A percentile compares a stretch with the other conserved stretches of the same genome.
These are phyloP conservation scores for Danielozyma ontarioensis DNA, from an alignment of 805 yeast genomes.

Conservation along the genomic window DNA sequence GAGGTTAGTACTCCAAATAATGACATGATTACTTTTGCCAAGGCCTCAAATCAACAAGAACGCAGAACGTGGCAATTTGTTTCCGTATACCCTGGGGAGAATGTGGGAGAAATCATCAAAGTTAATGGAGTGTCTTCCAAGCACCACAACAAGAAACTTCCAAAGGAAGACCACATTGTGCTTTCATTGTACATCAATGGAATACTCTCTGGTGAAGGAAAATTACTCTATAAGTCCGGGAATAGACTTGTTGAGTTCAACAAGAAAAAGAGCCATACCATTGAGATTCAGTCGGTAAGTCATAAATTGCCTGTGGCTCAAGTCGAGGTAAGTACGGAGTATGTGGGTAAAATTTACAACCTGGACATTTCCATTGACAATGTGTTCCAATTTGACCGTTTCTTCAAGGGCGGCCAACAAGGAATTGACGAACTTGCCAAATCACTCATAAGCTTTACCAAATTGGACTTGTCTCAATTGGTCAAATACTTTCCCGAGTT, in stretches of 20 bases:
- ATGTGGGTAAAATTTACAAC: conserved; percentile 65
- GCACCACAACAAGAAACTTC: conserved; percentile 25
- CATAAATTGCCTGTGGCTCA: conserved; percentile 37
- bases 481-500: conserved; percentile 60
- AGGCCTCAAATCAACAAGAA: conserved; percentile 58
- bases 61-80: conserved; percentile 61
- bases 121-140: conserved; percentile 50
- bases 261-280: conserved; percentile 33
- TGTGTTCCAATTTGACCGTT: conserved; percentile 48
- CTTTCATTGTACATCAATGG: conserved; percentile 63
- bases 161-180: conserved; percentile 49
- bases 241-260: conserved; percentile 44
- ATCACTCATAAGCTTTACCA: conserved; percentile 45
- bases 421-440: conserved; percentile 42
- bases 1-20: conserved; percentile 50
- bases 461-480: conserved; percentile 48
- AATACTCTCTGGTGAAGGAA: conserved; percentile 53
- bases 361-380: conserved; percentile 50
- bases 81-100: conserved; percentile 67
- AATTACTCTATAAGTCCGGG: conserved; percentile 45
- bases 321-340: conserved; percentile 53
- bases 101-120: conserved; percentile 65
- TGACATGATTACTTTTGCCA: conserved; percentile 50
- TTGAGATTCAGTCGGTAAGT: conserved; percentile 39
- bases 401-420: conserved; percentile 37